Conservation (phyloP, 1,284 basidiomycete genomes). For the Bondarzewia mesenterica region DNA sequence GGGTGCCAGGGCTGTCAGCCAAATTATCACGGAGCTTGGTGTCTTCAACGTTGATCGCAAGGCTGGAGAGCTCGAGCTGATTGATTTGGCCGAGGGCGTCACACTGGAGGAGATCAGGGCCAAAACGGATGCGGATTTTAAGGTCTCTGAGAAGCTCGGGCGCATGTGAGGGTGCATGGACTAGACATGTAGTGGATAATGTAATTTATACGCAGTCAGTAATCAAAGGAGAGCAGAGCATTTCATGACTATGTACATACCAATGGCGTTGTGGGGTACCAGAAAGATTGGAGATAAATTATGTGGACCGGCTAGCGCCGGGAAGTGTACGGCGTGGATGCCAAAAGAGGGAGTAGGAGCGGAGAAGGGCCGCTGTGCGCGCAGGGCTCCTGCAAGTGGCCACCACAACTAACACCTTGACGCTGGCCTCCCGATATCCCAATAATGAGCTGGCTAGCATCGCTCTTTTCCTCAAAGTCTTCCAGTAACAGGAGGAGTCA, state of each 20-base stretch:
- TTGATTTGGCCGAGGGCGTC: slow-evolving; percentile 79
- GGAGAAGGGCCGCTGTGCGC: background rate
- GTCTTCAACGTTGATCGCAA: slow-evolving; percentile 85
- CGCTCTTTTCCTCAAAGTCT: slow-evolving; percentile 45
- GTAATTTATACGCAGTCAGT: background rate
- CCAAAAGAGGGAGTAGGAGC: too few species aligned
- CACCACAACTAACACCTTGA: slow-evolving; percentile 4
- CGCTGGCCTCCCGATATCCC: slow-evolving; percentile 6
- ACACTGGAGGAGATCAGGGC: slow-evolving; percentile 78
- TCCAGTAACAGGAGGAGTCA: slow-evolving; percentile 44
- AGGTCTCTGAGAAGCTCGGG: slow-evolving; percentile 31
- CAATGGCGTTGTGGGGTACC: too few species aligned
- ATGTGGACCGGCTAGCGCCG: too few species aligned
- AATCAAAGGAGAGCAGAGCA: too few species aligned
- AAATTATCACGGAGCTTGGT: slow-evolving; percentile 89
- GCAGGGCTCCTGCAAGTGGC: slow-evolving; percentile 3
- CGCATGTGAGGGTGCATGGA: slow-evolving; percentile 6
- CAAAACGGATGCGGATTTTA: slow-evolving; percentile 81
- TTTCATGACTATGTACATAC: too few species aligned
- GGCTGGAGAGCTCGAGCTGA: slow-evolving; percentile 66
- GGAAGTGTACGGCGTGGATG: too few species aligned
- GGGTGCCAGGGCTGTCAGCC: slow-evolving; percentile 77
- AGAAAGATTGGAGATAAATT: too few species aligned
- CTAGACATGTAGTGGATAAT: background rate
- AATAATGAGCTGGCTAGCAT: slow-evolving; percentile 63